phyloP scores from a whole-genome alignment of 345 rosid genomes.

The Linum trigynum region DNA sequence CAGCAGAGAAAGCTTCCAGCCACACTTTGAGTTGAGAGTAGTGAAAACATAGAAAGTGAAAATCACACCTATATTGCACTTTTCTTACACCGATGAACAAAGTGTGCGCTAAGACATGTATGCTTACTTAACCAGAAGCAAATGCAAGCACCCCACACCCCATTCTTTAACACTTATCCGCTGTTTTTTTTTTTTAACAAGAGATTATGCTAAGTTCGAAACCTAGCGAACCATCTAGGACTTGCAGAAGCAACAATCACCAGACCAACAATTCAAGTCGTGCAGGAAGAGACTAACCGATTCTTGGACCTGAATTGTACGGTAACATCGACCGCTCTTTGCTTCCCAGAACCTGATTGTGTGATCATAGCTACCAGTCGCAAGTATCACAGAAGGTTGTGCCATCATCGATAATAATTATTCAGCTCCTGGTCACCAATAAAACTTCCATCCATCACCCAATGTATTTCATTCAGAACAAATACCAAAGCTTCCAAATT shows the following conservation, averaged over 20 bases:
- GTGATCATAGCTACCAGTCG: conserved; percentile 92
- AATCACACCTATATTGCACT: no score
- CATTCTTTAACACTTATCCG: not conserved
- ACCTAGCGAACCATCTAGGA: not conserved
- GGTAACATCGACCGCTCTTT: conserved; percentile 85
- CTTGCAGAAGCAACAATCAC: not conserved
- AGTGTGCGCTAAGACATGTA: no score
- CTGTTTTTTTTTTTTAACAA: no score
- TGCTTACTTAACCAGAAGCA: no score
- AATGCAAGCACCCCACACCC: no score
- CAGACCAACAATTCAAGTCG: not conserved
- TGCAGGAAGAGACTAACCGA: conserved; percentile 32
- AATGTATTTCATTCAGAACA: no score
- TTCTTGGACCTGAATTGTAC: conserved; percentile 85
- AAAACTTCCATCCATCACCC: not conserved
- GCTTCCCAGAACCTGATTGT: conserved; percentile 95
- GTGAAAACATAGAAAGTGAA: no score
- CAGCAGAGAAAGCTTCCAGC: no score
- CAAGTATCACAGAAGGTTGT: conserved; percentile 81
- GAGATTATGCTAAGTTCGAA: not conserved
- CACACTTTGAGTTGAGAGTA: no score
- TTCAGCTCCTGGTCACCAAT: conserved; percentile 15
- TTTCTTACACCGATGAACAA: no score
- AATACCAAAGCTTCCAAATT: no score
- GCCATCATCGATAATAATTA: conserved; percentile 32